Base-by-base conservation (phyloP, 2,329 filamentous ascomycete genomes). In the Peltaster fructicola region DNA sequence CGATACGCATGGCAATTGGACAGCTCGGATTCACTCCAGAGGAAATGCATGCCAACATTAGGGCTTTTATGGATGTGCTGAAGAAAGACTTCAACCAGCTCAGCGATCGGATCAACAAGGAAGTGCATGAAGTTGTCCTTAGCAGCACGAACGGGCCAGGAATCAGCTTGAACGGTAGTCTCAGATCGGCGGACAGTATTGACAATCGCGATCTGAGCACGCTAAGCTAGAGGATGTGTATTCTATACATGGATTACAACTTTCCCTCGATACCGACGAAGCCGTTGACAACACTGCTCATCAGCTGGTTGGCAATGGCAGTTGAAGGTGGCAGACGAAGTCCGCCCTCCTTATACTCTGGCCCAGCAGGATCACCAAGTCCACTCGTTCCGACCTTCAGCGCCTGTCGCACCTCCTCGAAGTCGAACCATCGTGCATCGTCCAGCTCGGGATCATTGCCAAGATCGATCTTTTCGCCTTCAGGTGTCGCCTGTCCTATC, bases 401-500 rank as follows among this genome's bases (percentile, higher is more conserved):
- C 1, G 81, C 85, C 43, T 75, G 67, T 41, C 70, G 60, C 3
- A 92, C 69, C 52, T 92, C 82, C 1, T 81, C 80, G 16, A 90
- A 56, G 1, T 65, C 54, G 41, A 85, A 85, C 88, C 88, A 98
- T 48, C 70, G 75, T 3, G 88, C 88, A 51, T 77, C 68, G 45
- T 92, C 80, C 33, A 98, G 52, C 57, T 98, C 88, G 0, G 80
- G 79, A 47, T 98, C 88, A 49, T 95, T 77, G 8, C 77, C 72
- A 3, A 98, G 56, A 41, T 72, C 66, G 25, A 98, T 82, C 15
- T 53, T 65, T 61, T 98, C 88, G 14, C 80, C 80, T 6, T 40
- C 35, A 0, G 79, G 76, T 11, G 78, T 57, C 2, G 82, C 80
- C 56, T 95, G 84, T 0, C 74, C 85, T 39, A 98, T 73, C 1